Evolutionary conservation across 257 asterid genomes (phyloP).

Genomic region (Perilla frutescens): DNA sequence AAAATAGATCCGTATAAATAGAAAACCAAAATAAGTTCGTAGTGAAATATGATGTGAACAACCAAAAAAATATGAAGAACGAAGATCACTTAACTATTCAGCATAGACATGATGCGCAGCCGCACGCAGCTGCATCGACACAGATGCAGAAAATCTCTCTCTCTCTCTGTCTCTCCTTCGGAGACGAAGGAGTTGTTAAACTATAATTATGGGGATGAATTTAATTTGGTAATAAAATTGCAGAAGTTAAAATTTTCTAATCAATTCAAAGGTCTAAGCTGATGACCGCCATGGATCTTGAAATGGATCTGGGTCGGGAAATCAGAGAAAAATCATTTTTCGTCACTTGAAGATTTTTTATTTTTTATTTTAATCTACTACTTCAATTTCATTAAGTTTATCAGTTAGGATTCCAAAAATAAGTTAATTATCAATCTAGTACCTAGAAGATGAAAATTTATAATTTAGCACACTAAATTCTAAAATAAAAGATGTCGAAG

Average conservation of each 20-base stretch:
- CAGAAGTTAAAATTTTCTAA: neutral
- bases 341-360: neutral
- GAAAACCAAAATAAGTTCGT: neutral
- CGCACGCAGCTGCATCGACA: slow-evolving; percentile 15
- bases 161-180: slow-evolving; percentile 19
- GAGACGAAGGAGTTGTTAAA: slow-evolving; percentile 21
- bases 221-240: neutral
- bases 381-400: no score
- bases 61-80: neutral
- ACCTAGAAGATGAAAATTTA: no score
- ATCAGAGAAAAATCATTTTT: neutral
- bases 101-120: slow-evolving; percentile 23
- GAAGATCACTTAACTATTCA: slow-evolving; percentile 7
- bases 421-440: no score
- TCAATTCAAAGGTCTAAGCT: slow-evolving; percentile 18
- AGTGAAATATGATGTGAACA: slow-evolving; percentile 1
- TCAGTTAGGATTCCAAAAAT: no score
- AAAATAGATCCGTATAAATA: slow-evolving; percentile 30
- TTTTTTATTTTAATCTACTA: neutral
- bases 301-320: slow-evolving; percentile 21
- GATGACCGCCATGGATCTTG: slow-evolving; percentile 23
- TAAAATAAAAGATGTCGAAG: no score
- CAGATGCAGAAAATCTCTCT: neutral
- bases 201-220: neutral
- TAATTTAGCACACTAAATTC: no score